Base-by-base conservation (phyloP, 2,329 filamentous ascomycete genomes). In the Rhynchosporium agropyri region DNA sequence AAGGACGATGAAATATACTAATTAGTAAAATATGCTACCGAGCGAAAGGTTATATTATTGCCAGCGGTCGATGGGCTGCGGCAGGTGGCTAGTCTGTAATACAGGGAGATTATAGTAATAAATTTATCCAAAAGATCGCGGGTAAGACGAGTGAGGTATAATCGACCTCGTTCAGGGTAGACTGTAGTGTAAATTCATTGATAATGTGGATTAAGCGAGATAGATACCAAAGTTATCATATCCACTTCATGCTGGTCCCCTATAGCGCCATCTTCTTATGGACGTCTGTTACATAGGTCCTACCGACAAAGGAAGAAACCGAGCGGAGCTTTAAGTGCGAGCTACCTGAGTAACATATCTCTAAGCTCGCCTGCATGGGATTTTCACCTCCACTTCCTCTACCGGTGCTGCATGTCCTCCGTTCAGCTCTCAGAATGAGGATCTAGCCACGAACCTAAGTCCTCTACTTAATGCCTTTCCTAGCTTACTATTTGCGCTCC, bases 211-310 rank as follows among this genome's bases (percentile, higher is more conserved):
- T 5, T 50, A 50, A 33, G 48, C 48, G 28, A 50, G 48, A 26
- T 50, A 50, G 28, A 50, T 12, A 50, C 48, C 48, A 26, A 50
- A 50, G 48, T 50, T 50, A 50, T 50, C 10, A 50, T 9, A 8
- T 50, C 48, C 20, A 31, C 13, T 50, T 50, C 10, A 8, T 50
- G 28, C 48, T 50, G 9, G 48, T 26, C 26, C 31, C 48, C 28
- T 29, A 26, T 31, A 28, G 3, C 13, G 28, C 48, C 48, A 6
- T 50, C 33, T 9, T 50, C 4, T 4, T 31, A 50, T 13, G 10
- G 31, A 26, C 4, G 15, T 49, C 10, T 1, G 28, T 49, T 49
- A 49, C 4, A 29, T 29, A 29, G 26, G 28, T 50, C 31, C 13
- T 10, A 50, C 13, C 48, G 28, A 50, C 26, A 50, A 50, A 50